These are phyloP conservation scores for Fusarium virguliforme DNA, from an alignment of 2,329 filamentous ascomycete species.

Conservation along the genomic window DNA sequence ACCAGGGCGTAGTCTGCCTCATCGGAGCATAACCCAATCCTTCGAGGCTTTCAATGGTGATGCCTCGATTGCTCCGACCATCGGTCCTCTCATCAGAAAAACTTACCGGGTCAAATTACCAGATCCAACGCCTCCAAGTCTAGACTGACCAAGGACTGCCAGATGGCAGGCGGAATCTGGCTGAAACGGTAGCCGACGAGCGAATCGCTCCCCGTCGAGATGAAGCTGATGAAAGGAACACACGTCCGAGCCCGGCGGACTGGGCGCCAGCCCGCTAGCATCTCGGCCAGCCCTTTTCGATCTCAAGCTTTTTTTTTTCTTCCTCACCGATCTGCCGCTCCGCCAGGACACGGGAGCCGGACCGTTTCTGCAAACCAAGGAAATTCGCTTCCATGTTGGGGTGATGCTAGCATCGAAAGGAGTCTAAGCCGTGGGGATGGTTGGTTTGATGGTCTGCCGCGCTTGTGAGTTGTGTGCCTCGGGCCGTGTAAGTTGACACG, in stretches of 20 bases:
- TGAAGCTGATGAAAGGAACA: constrained; percentile 16
- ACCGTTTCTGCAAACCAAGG: constrained; percentile 11
- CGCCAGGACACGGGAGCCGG: constrained; percentile 40
- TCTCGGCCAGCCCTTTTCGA: constrained; percentile 18
- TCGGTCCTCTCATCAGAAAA: constrained; percentile 20
- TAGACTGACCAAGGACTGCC: not conserved
- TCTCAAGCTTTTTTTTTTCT: not conserved
- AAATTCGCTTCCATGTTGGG: constrained; percentile 20
- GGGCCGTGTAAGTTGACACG: constrained; percentile 21
- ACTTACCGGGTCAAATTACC: constrained; percentile 12
- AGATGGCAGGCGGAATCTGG: constrained; percentile 13
- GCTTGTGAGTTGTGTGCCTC: constrained; percentile 13
- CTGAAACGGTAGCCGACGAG: constrained; percentile 20
- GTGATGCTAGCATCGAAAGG: constrained; percentile 20
- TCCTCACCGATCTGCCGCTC: constrained; percentile 25
- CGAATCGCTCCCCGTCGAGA: constrained; percentile 14
- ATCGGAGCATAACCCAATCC: not conserved
- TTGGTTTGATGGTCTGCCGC: constrained; percentile 11
- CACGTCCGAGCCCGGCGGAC: constrained; percentile 16
- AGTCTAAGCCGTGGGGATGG: constrained; percentile 22
- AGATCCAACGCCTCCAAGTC: constrained; percentile 19
- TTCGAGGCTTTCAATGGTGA: constrained; percentile 20
- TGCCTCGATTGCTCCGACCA: constrained; percentile 12
- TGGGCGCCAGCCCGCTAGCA: constrained; percentile 15
- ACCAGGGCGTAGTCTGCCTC: constrained; percentile 1